Conservation (phyloP, 2,329 filamentous ascomycete species). For the Talaromyces sp. region DNA sequence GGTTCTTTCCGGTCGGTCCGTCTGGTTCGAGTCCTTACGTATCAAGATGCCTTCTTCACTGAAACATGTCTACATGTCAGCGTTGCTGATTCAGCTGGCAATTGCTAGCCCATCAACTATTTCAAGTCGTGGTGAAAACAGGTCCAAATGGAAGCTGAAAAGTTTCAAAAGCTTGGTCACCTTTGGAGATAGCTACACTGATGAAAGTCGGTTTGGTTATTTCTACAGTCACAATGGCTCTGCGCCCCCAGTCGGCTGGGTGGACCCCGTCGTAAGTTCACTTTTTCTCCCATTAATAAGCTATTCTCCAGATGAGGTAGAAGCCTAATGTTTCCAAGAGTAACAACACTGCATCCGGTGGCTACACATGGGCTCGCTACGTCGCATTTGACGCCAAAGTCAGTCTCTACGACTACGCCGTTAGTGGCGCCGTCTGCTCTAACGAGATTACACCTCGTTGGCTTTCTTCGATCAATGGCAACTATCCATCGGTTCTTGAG, state of each 20-base stretch:
- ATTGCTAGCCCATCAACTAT: background rate
- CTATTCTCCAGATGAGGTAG: background rate
- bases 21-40: background rate
- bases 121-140: background rate
- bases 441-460: constrained; percentile 62
- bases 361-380: constrained; percentile 65
- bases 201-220: constrained; percentile 64
- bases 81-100: constrained; percentile 4
- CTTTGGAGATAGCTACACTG: constrained; percentile 75
- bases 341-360: constrained; percentile 59
- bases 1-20: background rate
- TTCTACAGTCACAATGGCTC: constrained; percentile 57
- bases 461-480: constrained; percentile 48
- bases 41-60: background rate
- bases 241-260: constrained; percentile 61
- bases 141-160: constrained; percentile 30
- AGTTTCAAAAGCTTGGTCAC: constrained; percentile 62
- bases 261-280: constrained; percentile 43
- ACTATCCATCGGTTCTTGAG: constrained; percentile 60
- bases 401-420: constrained; percentile 63
- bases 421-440: constrained; percentile 68
- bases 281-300: background rate
- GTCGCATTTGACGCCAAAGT: constrained; percentile 56
- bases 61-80: background rate
- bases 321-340: constrained; percentile 25